These are phyloP conservation scores for Cnidoscolus chayamansa DNA, from an alignment of 441 rosid genomes.

Conservation along the genomic window DNA sequence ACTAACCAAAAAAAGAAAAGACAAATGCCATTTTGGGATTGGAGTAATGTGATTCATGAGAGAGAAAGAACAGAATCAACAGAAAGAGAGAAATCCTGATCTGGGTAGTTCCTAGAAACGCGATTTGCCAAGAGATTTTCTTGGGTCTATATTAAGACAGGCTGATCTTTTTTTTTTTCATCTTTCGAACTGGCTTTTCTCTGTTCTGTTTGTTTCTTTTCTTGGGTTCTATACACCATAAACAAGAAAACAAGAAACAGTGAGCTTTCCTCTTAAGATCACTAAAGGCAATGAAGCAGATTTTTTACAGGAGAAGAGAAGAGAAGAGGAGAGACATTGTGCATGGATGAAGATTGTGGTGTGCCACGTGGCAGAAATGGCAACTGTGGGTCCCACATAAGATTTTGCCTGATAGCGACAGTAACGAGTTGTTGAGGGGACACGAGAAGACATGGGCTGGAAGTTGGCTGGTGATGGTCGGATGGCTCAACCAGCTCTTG, in stretches of 20 bases:
- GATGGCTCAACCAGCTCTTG: too few species aligned
- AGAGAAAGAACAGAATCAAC: neutral
- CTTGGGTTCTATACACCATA: neutral
- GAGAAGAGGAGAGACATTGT: too few species aligned
- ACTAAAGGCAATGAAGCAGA: neutral
- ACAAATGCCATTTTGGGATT: neutral
- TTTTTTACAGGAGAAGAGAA: too few species aligned
- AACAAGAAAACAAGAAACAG: neutral
- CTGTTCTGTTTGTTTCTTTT: neutral
- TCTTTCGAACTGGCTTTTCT: too few species aligned
- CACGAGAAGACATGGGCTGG: neutral
- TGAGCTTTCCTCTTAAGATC: neutral
- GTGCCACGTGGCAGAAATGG: conserved; percentile 7
- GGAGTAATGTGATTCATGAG: conserved; percentile 5
- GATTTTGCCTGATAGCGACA: conserved; percentile 11
- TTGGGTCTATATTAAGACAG: conserved; percentile 17
- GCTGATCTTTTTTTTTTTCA: too few species aligned
- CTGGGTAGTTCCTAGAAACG: conserved; percentile 25
- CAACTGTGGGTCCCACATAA: conserved; percentile 5
- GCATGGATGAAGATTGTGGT: neutral
- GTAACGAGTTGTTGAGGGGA: too few species aligned
- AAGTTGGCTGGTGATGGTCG: too few species aligned
- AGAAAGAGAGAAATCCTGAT: conserved; percentile 42
- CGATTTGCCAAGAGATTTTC: conserved; percentile 33
- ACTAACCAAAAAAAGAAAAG: neutral